Percentiles rank a stretch among this genome's conserved stretches.
Conservation (phyloP, 495 filamentous ascomycete species). For the Hyaloscypha variabilis region DNA sequence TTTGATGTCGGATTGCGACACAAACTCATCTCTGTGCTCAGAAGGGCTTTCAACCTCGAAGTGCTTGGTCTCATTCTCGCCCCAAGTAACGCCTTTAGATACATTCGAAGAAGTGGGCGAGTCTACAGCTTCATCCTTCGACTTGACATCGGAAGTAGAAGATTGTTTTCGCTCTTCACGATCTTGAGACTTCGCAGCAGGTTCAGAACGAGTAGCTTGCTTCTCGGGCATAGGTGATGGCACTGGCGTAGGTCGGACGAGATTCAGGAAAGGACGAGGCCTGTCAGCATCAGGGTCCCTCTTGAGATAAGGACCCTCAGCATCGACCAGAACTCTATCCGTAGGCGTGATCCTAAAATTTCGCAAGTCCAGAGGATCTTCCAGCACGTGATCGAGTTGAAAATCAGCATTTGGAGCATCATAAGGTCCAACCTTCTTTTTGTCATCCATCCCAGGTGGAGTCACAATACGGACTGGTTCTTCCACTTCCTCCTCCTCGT, state of each 20-base stretch:
- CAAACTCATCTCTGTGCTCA: conserved; percentile 30
- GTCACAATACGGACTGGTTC: conserved; percentile 43
- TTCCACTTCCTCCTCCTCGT: conserved; percentile 37
- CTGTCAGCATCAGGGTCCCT: conserved; percentile 34
- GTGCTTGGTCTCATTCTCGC: conserved; percentile 61
- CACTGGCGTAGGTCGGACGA: conserved; percentile 53
- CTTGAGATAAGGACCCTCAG: conserved; percentile 30
- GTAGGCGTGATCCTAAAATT: conserved; percentile 29
- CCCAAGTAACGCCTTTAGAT: conserved; percentile 62
- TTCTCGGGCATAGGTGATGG: conserved; percentile 41
- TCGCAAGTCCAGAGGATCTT: conserved; percentile 37
- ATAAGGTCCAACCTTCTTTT: conserved; percentile 47
- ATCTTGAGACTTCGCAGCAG: conserved; percentile 12
- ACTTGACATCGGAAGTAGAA: conserved; percentile 21
- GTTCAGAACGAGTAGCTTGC: conserved; percentile 22
- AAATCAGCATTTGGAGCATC: conserved; percentile 60
- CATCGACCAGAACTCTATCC: conserved; percentile 3
- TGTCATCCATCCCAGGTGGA: conserved; percentile 48
- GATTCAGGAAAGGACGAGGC: conserved; percentile 49
- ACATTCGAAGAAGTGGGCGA: conserved; percentile 35
- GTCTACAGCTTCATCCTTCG: conserved; percentile 10
- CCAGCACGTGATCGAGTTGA: conserved; percentile 49
- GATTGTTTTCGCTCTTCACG: conserved; percentile 4
- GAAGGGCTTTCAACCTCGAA: conserved; percentile 60
- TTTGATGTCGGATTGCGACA: conserved; percentile 24